Conservation (phyloP, 371 early-diverging fungal species). For the Lichtheimia hyalospora region DNA sequence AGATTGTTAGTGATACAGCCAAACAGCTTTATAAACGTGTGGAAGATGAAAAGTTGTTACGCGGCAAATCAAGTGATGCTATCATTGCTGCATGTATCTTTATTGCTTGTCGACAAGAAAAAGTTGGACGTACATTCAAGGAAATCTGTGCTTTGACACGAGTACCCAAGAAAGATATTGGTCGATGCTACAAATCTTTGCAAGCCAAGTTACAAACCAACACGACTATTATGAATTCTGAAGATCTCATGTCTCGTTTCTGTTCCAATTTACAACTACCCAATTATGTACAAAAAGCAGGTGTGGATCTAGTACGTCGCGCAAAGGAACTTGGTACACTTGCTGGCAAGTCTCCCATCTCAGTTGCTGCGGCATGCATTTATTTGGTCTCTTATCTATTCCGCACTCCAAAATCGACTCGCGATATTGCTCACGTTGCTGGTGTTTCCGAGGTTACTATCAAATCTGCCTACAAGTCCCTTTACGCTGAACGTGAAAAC, state of each 20-base stretch:
- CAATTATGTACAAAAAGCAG: slow-evolving; percentile 72
- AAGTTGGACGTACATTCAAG: slow-evolving; percentile 95
- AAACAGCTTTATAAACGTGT: slow-evolving; percentile 94
- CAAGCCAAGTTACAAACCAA: slow-evolving; percentile 67
- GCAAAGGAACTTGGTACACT: slow-evolving; percentile 80
- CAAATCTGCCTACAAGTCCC: slow-evolving; percentile 78
- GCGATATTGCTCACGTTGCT: slow-evolving; percentile 79
- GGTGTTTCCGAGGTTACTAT: slow-evolving; percentile 93
- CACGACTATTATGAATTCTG: slow-evolving; percentile 69
- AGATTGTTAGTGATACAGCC: slow-evolving; percentile 89
- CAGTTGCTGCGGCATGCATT: slow-evolving; percentile 91
- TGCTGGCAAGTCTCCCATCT: slow-evolving; percentile 89
- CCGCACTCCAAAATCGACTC: slow-evolving; percentile 63
- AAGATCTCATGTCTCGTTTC: slow-evolving; percentile 87
- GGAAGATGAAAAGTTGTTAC: slow-evolving; percentile 85
- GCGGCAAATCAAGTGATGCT: slow-evolving; percentile 90
- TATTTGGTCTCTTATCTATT: slow-evolving; percentile 81
- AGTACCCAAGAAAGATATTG: slow-evolving; percentile 92
- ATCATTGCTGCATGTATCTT: slow-evolving; percentile 98
- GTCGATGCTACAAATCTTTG: slow-evolving; percentile 82
- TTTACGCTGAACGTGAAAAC: slow-evolving; percentile 62
- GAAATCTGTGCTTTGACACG: slow-evolving; percentile 95
- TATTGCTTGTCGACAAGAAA: slow-evolving; percentile 94
- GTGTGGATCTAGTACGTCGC: slow-evolving; percentile 69
- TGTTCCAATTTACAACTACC: slow-evolving; percentile 78